Base-by-base conservation (phyloP, 2,329 filamentous ascomycete genomes). In the Colletotrichum sp. region DNA sequence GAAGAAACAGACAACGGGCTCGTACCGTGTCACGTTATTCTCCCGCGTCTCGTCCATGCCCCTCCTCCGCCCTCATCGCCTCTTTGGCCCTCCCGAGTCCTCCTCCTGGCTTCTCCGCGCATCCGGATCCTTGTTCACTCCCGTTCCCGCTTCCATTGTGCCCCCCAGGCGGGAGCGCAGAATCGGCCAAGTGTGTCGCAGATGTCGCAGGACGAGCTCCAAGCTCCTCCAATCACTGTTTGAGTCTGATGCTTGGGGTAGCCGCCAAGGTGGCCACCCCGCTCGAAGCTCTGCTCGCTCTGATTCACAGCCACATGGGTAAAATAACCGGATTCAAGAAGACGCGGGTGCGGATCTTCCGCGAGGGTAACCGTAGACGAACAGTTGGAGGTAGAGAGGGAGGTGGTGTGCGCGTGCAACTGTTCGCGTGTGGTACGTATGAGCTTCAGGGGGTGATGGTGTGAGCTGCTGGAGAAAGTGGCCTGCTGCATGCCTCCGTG, bases 171-270 rank as follows among this genome's bases (percentile, higher is more conserved):
- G 70, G 74, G 30, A 69, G 64, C 64, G 70, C 70, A 73, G 74
- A 72, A 76, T 74, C 74, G 59, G 71, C 44, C 74, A 76, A 69
- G 74, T 65, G 74, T 74, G 74, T 76, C 64, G 74, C 74, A 76
- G 70, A 74, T 74, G 70, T 69, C 64, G 65, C 70, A 69, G 71
- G 26, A 60, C 18, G 28, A 76, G 74, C 70, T 76, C 57, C 49
- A 69, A 76, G 70, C 74, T 64, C 74, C 64, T 76, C 74, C 74
- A 76, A 76, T 76, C 70, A 76, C 30, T 65, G 55, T 34, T 18
- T 28, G 21, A 55, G 5, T 34, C 6, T 49, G 59, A 28, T 28
- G 32, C 57, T 49, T 69, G 60, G 64, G 44, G 71, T 64, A 49
- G 34, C 59, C 59, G 74, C 64, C 74, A 69, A 74, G 74, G 36